These are phyloP conservation scores for Diplocarpon mali DNA, from an alignment of 2,329 filamentous ascomycete species.

Conservation along the genomic window DNA sequence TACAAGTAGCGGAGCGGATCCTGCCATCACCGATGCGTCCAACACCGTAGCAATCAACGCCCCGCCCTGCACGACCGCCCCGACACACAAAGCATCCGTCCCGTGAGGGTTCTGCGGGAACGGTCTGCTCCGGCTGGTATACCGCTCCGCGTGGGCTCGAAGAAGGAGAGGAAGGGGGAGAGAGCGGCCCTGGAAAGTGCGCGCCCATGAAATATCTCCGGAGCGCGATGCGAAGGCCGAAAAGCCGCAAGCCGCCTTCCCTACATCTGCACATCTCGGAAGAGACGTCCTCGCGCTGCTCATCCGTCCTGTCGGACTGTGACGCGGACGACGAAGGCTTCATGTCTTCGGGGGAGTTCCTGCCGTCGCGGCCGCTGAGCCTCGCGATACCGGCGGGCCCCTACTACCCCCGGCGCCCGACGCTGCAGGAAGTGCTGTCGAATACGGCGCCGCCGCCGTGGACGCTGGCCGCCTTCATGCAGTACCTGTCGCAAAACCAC, in stretches of 20 bases:
- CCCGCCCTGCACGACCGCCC: conserved; percentile 10
- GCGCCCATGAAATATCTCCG: conserved; percentile 36
- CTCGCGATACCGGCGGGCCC: conserved; percentile 33
- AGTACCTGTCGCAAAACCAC: conserved; percentile 92
- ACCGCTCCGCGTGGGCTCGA: conserved; percentile 7
- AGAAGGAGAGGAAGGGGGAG: conserved; percentile 7
- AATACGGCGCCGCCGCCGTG: conserved; percentile 81
- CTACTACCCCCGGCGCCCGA: conserved; percentile 52
- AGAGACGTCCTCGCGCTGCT: conserved; percentile 25
- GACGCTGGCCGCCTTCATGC: conserved; percentile 88
- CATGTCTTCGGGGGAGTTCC: conserved; percentile 36
- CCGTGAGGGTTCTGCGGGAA: conserved; percentile 1
- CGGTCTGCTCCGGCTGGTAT: not conserved
- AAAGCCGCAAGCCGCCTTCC: conserved; percentile 25
- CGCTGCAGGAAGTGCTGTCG: conserved; percentile 76
- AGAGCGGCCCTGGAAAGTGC: conserved; percentile 39
- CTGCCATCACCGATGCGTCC: conserved; percentile 18
- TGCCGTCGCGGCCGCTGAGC: conserved; percentile 35
- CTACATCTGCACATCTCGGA: conserved; percentile 21
- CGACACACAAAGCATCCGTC: conserved; percentile 1
- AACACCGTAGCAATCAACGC: conserved; percentile 15
- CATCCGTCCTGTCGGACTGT: conserved; percentile 29
- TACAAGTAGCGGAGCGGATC: conserved; percentile 11
- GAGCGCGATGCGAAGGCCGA: conserved; percentile 28
- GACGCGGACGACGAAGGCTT: conserved; percentile 38